A percentile compares a stretch with the other conserved stretches of the same genome.
phyloP scores from a whole-genome alignment of 768 basidiomycete species.

The Suillus fuscotomentosus region DNA sequence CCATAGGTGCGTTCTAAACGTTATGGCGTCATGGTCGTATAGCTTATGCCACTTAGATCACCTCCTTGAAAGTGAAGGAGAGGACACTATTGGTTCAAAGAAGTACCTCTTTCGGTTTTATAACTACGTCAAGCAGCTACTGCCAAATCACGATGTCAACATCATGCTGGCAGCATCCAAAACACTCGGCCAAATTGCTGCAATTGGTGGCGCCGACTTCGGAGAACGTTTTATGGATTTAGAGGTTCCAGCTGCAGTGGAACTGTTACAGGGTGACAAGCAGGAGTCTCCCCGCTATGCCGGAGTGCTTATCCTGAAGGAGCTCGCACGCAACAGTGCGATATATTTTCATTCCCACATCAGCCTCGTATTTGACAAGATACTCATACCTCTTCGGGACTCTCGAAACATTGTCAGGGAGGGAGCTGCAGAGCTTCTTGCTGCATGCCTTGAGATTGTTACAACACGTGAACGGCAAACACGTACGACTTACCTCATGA shows the following conservation, averaged over 20 bases:
- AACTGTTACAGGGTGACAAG: constrained; percentile 71
- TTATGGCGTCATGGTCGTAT: constrained; percentile 8
- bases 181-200: constrained; percentile 83
- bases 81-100: constrained; percentile 80
- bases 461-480: constrained; percentile 67
- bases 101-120: constrained; percentile 82
- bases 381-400: constrained; percentile 88
- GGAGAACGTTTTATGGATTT: constrained; percentile 89
- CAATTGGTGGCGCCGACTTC: constrained; percentile 78
- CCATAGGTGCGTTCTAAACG: constrained; percentile 63
- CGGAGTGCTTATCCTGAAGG: constrained; percentile 91
- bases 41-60: constrained; percentile 45
- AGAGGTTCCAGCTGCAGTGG: constrained; percentile 83
- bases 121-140: constrained; percentile 90
- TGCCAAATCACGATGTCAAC: constrained; percentile 87
- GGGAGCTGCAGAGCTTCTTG: constrained; percentile 90
- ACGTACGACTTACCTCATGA: constrained; percentile 63
- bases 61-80: constrained; percentile 72
- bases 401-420: constrained; percentile 88
- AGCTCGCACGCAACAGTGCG: constrained; percentile 87
- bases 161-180: constrained; percentile 96
- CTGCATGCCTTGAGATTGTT: constrained; percentile 88
- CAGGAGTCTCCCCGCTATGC: constrained; percentile 86
- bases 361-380: constrained; percentile 85
- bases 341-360: constrained; percentile 88